These are phyloP conservation scores for Scortechinia acanthostroma DNA, from an alignment of 2,329 filamentous ascomycete species.

Conservation along the genomic window DNA sequence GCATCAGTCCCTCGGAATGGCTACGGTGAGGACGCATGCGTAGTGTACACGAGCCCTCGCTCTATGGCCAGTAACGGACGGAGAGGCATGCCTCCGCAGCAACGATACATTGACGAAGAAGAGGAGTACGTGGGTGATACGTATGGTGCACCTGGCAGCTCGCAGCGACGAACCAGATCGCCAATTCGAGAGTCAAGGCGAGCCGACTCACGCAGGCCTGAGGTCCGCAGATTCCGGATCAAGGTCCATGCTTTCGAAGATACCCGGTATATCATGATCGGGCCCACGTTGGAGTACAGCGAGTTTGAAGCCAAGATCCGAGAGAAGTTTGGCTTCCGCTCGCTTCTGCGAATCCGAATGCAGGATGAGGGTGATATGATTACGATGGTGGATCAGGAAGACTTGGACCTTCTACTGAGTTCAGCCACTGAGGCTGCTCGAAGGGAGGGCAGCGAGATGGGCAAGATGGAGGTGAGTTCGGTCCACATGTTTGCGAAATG, in stretches of 20 bases:
- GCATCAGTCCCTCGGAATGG: not conserved
- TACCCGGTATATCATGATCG: constrained; percentile 86
- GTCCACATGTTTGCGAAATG: too few relatives aligned
- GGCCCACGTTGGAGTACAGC: constrained; percentile 62
- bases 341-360: constrained; percentile 82
- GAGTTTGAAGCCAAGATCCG: constrained; percentile 75
- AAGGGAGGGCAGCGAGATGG: constrained; percentile 73
- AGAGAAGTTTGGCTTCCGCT: constrained; percentile 75
- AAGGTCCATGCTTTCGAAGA: constrained; percentile 85
- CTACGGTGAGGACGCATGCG: not conserved
- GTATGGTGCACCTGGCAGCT: too few relatives aligned
- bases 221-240: constrained; percentile 74
- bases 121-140: constrained; percentile 66
- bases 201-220: constrained; percentile 50
- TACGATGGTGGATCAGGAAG: constrained; percentile 92
- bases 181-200: constrained; percentile 18
- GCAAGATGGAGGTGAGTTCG: constrained; percentile 89
- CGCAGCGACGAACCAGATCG: not conserved
- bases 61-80: not conserved
- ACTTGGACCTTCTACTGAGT: constrained; percentile 80
- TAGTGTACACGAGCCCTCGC: not conserved
- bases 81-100: constrained; percentile 10
- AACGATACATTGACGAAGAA: constrained; percentile 74
- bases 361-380: constrained; percentile 91
- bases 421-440: constrained; percentile 60